Base-by-base conservation (phyloP, 2,329 filamentous ascomycete species). In the Aureobasidium namibiae region DNA sequence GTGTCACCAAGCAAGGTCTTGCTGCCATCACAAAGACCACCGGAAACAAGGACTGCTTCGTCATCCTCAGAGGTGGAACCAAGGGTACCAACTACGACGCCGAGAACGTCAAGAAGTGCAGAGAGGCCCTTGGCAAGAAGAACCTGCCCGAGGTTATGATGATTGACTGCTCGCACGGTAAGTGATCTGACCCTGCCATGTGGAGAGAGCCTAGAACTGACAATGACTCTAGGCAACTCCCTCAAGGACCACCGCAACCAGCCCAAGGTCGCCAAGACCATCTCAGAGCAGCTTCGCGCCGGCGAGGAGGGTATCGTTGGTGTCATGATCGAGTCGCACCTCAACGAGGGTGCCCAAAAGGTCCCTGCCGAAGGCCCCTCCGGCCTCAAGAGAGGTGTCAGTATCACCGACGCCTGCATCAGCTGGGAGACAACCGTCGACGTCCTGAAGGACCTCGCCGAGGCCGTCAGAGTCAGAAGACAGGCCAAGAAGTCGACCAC, bases 291-390 rank as follows among this genome's bases (percentile, higher is more conserved):
- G 78, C 81, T 99, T 64, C 85, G 88, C 54, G 86, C 88, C 64
- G 92, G 92, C 61, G 90, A 99, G 78, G 87, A 84, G 61, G 87
- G 84, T 64, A 95, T 99, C 68, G 83, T 97, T 65, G 94, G 92
- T 72, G 90, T 97, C 70, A 99, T 99, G 92, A 95, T 99, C 67
- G 92, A 99, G 80, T 96, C 90, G 70, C 92, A 97, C 77, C 92
- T 97, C 80, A 85, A 92, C 74, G 94, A 96, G 77, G 86, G 84
- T 68, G 75, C 74, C 69, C 77, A 80, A 65, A 96, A 96, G 79
- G 89, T 95, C 1, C 90, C 91, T 0, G 74, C 85, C 1, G 90
- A 95, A 74, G 92, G 92, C 9, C 88, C 88, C 8, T 73, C 84
- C 1, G 88, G 75, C 8, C 80, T 96, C 54, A 89, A 91, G 80